phyloP scores from a whole-genome alignment of 345 rosid species.

The Lagerstroemia speciosa region DNA sequence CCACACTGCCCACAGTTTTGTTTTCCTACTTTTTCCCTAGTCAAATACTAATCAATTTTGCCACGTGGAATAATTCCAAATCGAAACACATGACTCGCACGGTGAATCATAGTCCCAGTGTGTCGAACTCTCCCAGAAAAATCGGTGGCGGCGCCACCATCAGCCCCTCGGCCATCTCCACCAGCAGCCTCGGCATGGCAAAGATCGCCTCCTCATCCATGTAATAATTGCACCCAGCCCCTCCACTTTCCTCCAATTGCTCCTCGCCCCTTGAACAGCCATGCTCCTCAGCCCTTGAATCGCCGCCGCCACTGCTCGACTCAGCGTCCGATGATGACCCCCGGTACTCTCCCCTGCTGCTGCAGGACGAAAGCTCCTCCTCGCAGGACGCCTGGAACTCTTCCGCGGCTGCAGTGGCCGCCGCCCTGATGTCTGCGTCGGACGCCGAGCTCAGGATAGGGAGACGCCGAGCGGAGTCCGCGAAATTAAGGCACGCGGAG shows the following conservation, averaged over 20 bases:
- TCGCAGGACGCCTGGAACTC: too few species aligned
- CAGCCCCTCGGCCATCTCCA: slow-evolving; percentile 48
- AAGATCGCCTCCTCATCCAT: slow-evolving; percentile 34
- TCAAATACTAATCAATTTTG: neutral
- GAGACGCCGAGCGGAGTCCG: slow-evolving; percentile 22
- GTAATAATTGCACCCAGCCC: neutral
- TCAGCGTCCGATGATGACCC: neutral
- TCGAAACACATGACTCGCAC: neutral
- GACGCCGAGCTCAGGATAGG: too few species aligned
- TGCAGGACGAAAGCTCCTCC: too few species aligned
- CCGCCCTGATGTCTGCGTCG: too few species aligned
- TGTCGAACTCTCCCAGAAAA: slow-evolving; percentile 9
- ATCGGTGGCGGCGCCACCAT: slow-evolving; percentile 53
- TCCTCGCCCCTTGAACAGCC: neutral
- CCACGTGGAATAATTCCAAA: neutral
- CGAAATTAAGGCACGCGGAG: slow-evolving; percentile 37
- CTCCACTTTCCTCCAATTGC: neutral
- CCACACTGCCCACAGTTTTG: too few species aligned
- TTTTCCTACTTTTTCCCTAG: neutral
- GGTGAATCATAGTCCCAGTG: too few species aligned
- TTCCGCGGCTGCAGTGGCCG: too few species aligned
- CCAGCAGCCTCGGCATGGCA: slow-evolving; percentile 39
- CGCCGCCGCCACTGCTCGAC: neutral
- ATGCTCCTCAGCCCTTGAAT: neutral
- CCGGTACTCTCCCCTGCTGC: neutral